A percentile compares a stretch with the other conserved stretches of the same genome.
These are phyloP conservation scores for Irpex rosettiformis DNA, from an alignment of 1,284 basidiomycete genomes.

Conservation along the genomic window DNA sequence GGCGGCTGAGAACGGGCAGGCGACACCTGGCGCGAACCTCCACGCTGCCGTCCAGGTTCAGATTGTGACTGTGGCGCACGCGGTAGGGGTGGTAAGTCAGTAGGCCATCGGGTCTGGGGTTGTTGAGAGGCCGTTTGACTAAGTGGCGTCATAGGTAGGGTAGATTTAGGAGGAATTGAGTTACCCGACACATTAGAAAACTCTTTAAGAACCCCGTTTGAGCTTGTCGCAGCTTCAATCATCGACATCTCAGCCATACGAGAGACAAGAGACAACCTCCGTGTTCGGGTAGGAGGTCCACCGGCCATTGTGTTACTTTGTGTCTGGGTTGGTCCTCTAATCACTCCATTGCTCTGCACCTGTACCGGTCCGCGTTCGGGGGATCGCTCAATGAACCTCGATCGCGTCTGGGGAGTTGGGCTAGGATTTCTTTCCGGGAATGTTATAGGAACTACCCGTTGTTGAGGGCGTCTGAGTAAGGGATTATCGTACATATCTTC, in stretches of 20 bases:
- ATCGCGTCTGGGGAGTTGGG: slow-evolving; percentile 22
- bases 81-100: slow-evolving; percentile 28
- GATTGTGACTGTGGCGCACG: slow-evolving; percentile 16
- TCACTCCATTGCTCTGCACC: not conserved
- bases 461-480: slow-evolving; percentile 20
- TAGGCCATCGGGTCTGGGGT: slow-evolving; percentile 23
- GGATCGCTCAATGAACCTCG: slow-evolving; percentile 1
- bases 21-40: not conserved
- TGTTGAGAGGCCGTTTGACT: slow-evolving; percentile 15
- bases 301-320: not conserved
- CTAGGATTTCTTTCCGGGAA: slow-evolving; percentile 20
- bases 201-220: not conserved
- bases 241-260: slow-evolving; percentile 10
- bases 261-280: slow-evolving; percentile 6
- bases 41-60: slow-evolving; percentile 5
- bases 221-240: slow-evolving; percentile 2
- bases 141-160: slow-evolving; percentile 11
- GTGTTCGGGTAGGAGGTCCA: not conserved
- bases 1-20: slow-evolving; percentile 1
- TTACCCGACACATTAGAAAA: slow-evolving; percentile 7
- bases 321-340: too few species aligned
- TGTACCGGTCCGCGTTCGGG: not conserved
- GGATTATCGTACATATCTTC: slow-evolving; percentile 26
- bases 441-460: not conserved
- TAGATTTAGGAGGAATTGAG: slow-evolving; percentile 15